phyloP scores from a whole-genome alignment of 148 eudicot species.

The Vaccinium darrowii region DNA sequence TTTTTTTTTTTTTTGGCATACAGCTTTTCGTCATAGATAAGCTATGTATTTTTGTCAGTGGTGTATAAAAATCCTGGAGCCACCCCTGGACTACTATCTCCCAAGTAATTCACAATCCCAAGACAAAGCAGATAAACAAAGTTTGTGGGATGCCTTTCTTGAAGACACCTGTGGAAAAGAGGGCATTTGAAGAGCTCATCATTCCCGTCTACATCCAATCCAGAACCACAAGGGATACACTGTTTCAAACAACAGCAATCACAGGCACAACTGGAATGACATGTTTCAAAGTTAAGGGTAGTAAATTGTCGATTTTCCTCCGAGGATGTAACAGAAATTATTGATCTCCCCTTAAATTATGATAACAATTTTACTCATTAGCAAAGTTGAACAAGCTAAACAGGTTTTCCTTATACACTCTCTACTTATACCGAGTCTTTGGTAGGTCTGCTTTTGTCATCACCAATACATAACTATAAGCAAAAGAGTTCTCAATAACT shows the following conservation, averaged over 20 bases:
- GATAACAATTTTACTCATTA: background rate
- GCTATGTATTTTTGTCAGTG: too few species aligned
- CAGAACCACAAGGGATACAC: background rate
- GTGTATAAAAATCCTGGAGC: too few species aligned
- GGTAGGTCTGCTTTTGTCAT: background rate
- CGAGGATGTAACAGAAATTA: background rate
- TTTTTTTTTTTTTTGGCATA: too few species aligned
- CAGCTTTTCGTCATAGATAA: too few species aligned
- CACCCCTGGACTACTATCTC: too few species aligned
- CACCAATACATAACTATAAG: background rate
- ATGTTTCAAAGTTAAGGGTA: background rate
- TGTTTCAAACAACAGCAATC: background rate
- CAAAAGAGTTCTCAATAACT: background rate
- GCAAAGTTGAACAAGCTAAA: background rate
- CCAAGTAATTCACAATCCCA: background rate
- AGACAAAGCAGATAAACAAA: background rate
- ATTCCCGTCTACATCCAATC: too few species aligned
- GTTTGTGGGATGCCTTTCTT: background rate
- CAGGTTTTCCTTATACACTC: background rate
- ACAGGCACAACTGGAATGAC: background rate
- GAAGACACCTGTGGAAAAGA: too few species aligned
- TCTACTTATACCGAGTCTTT: too few species aligned
- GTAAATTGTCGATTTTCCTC: background rate
- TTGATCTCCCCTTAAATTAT: background rate
- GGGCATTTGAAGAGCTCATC: too few species aligned